Conservation (phyloP, 768 basidiomycete species). For the Leccinum subtestaceum region DNA sequence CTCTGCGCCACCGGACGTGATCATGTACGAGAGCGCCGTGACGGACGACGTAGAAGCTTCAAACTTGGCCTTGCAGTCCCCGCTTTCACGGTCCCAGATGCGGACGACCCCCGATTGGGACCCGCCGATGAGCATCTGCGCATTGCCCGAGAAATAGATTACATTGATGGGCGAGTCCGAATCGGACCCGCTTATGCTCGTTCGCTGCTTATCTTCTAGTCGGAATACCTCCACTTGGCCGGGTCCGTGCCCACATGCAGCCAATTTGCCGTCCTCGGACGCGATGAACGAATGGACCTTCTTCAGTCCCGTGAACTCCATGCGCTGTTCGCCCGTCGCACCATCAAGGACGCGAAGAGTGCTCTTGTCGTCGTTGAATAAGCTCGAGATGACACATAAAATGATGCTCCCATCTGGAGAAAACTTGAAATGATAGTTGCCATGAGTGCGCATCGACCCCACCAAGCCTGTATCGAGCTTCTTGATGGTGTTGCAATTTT, state of each 20-base stretch:
- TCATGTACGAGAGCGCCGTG: constrained; percentile 16
- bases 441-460: too few species aligned
- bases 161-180: not conserved
- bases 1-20: not conserved
- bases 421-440: not conserved
- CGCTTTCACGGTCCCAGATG: constrained; percentile 20
- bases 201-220: not conserved
- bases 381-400: not conserved
- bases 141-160: constrained; percentile 19
- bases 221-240: constrained; percentile 4
- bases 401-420: constrained; percentile 15
- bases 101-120: constrained; percentile 13
- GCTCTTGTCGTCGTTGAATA: constrained; percentile 8
- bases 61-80: constrained; percentile 11
- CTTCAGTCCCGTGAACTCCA: constrained; percentile 12
- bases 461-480: constrained; percentile 8
- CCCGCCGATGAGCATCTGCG: constrained; percentile 17
- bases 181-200: not conserved
- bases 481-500: not conserved
- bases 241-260: constrained; percentile 10
- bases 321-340: constrained; percentile 6
- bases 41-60: constrained; percentile 7
- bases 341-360: constrained; percentile 11
- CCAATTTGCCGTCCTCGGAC: constrained; percentile 5
- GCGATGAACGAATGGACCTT: not conserved